Conservation (phyloP, 208 protist genomes). For the Strigomonas culicis region DNA sequence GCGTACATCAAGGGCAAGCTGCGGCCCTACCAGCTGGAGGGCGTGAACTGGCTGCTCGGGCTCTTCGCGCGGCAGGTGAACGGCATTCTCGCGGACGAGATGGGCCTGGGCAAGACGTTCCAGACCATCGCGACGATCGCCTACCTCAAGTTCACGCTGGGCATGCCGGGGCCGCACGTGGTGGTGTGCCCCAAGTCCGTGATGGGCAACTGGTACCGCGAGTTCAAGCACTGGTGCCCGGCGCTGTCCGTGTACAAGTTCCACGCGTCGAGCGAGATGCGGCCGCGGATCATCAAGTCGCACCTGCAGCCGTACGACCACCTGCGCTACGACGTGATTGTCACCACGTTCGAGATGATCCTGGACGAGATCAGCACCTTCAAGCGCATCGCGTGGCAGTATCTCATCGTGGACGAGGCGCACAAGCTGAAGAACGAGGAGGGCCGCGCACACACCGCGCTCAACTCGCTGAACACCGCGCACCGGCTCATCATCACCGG, state of each 20-base stretch:
- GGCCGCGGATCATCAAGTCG: conserved; percentile 67
- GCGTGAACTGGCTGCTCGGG: conserved; percentile 98
- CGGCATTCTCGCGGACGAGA: conserved; percentile 99
- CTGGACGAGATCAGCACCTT: conserved; percentile 89
- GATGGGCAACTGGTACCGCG: conserved; percentile 98
- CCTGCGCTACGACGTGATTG: conserved; percentile 88
- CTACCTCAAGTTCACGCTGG: conserved; percentile 92
- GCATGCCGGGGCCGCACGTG: conserved; percentile 94
- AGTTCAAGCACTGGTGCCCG: conserved; percentile 97
- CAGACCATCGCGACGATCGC: conserved; percentile 97
- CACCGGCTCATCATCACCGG: conserved; percentile 97
- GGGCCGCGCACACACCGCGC: conserved; percentile 49
- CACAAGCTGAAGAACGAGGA: conserved; percentile 95
- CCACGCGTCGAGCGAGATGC: conserved; percentile 92
- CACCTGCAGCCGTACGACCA: conserved; percentile 52
- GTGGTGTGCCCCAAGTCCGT: conserved; percentile 96
- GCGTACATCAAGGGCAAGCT: conserved; percentile 91
- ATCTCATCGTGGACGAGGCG: conserved; percentile 99
- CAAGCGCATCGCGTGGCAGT: conserved; percentile 90
- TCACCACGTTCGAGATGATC: conserved; percentile 98
- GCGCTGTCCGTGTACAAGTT: conserved; percentile 91
- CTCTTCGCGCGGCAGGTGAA: conserved; percentile 96
- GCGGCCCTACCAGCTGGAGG: conserved; percentile 97
- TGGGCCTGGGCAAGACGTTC: conserved; percentile 97
- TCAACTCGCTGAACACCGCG: conserved; percentile 67